A percentile compares a stretch with the other conserved stretches of the same genome.
Conservation (phyloP, 1,284 basidiomycete species). For the Marasmius oreades region DNA sequence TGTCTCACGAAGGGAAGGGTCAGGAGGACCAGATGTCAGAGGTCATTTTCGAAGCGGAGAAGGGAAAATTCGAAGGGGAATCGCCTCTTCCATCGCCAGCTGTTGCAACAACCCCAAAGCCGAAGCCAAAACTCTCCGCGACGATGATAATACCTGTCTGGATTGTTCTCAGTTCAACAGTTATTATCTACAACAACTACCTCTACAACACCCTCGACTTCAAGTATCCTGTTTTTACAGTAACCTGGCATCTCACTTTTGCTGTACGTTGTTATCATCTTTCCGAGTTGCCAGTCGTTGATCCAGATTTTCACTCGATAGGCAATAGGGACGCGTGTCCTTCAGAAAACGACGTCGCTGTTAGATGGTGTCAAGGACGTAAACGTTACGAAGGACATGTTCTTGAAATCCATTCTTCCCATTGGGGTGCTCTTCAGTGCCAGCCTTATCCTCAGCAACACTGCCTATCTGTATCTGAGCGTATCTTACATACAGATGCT, state of each 20-base stretch:
- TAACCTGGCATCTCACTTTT: slow-evolving; percentile 84
- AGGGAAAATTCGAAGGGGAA: slow-evolving; percentile 14
- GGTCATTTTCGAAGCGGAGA: slow-evolving; percentile 1
- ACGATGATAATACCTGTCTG: slow-evolving; percentile 79
- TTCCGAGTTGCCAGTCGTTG: not conserved
- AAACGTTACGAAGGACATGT: slow-evolving; percentile 80
- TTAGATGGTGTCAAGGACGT: slow-evolving; percentile 90
- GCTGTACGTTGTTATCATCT: slow-evolving; percentile 49
- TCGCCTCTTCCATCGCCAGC: slow-evolving; percentile 50
- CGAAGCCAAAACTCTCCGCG: slow-evolving; percentile 52
- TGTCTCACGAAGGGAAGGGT: not conserved
- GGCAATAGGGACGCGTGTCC: slow-evolving; percentile 86
- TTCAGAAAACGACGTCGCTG: slow-evolving; percentile 85
- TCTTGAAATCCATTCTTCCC: slow-evolving; percentile 86
- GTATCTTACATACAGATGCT: slow-evolving; percentile 98
- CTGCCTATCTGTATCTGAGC: slow-evolving; percentile 88
- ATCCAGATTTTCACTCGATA: slow-evolving; percentile 26
- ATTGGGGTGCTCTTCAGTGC: slow-evolving; percentile 93
- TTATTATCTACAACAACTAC: slow-evolving; percentile 98
- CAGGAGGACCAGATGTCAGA: not conserved
- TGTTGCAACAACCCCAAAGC: slow-evolving; percentile 37
- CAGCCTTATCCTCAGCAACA: slow-evolving; percentile 90
- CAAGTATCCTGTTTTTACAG: slow-evolving; percentile 84
- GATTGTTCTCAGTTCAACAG: slow-evolving; percentile 87
- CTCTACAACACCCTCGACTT: slow-evolving; percentile 83